Conservation (phyloP, 2,329 filamentous ascomycete species). For the Alternaria sp. region DNA sequence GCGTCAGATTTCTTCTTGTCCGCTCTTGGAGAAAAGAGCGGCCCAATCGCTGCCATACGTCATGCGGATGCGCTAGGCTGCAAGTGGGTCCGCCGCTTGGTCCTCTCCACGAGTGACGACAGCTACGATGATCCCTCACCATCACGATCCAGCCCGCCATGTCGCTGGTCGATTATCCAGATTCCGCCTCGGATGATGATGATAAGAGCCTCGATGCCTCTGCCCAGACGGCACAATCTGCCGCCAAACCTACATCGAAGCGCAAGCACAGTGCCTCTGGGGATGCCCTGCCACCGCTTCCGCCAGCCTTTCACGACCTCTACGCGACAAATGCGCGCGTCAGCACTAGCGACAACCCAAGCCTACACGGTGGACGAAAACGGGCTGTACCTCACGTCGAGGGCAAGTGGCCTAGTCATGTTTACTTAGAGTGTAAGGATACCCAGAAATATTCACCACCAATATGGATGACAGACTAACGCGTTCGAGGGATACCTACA, state of each 20-base stretch:
- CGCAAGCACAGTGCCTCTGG: conserved; percentile 37
- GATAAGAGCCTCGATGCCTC: conserved; percentile 20
- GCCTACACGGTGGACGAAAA: conserved; percentile 83
- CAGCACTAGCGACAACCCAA: conserved; percentile 80
- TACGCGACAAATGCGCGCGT: conserved; percentile 83
- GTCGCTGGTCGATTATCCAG: conserved; percentile 51
- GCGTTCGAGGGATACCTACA: conserved; percentile 47
- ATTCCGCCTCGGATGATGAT: conserved; percentile 63
- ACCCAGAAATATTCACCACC: not conserved
- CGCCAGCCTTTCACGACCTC: conserved; percentile 81
- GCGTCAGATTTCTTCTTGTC: conserved; percentile 16
- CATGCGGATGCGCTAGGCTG: conserved; percentile 33
- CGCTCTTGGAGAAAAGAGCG: conserved; percentile 12
- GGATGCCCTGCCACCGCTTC: conserved; percentile 71
- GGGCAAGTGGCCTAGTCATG: conserved; percentile 90
- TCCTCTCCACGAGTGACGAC: conserved; percentile 25
- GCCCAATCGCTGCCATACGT: conserved; percentile 32
- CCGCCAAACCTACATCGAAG: conserved; percentile 29
- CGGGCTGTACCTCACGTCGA: conserved; percentile 81
- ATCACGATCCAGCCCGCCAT: conserved; percentile 30
- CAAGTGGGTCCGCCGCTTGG: conserved; percentile 23
- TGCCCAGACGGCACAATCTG: conserved; percentile 15
- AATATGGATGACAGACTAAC: conserved; percentile 35
- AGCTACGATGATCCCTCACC: conserved; percentile 19
- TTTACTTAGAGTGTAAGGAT: conserved; percentile 90